Percentiles rank a stretch among this genome's conserved stretches.
Conservation (phyloP, 2,329 filamentous ascomycete genomes). For the Monosporascus sp. region DNA sequence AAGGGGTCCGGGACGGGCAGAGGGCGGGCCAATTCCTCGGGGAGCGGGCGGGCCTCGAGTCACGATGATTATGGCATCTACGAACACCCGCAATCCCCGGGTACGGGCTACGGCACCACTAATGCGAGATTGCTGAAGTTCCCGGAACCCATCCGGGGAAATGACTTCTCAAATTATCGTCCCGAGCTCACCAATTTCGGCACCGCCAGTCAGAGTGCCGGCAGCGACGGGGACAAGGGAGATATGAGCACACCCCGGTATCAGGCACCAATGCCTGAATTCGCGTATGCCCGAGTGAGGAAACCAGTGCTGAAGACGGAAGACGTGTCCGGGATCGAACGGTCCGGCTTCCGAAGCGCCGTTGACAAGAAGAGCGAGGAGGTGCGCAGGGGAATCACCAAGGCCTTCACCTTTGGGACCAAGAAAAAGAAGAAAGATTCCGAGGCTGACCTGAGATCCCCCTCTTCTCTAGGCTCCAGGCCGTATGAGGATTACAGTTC, state of each 20-base stretch:
- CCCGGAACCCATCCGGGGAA: conserved; percentile 32
- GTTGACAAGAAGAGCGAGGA: conserved; percentile 53
- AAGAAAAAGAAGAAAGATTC: conserved; percentile 38
- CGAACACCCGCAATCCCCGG: conserved; percentile 32
- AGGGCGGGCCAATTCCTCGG: conserved; percentile 30
- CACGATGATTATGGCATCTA: conserved; percentile 32
- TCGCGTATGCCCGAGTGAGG: conserved; percentile 37
- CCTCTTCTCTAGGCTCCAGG: conserved; percentile 33
- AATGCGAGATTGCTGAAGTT: conserved; percentile 42
- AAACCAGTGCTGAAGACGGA: conserved; percentile 41
- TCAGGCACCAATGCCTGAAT: conserved; percentile 34
- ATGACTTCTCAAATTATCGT: conserved; percentile 21
- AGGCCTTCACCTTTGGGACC: conserved; percentile 45
- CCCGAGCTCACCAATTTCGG: conserved; percentile 21
- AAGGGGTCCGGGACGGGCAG: conserved; percentile 10
- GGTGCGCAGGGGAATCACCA: conserved; percentile 46
- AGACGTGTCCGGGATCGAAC: conserved; percentile 49
- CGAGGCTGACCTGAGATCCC: conserved; percentile 25
- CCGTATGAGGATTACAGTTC: conserved; percentile 13
- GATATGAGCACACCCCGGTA: conserved; percentile 18
- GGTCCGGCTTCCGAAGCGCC: conserved; percentile 45
- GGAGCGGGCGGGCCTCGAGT: conserved; percentile 28
- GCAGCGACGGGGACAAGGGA: conserved; percentile 29
- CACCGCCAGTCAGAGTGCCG: conserved; percentile 33
- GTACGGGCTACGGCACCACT: conserved; percentile 36